Evolutionary conservation across 371 early-diverging fungal species (phyloP).

Genomic region (Apophysomyces elegans): DNA sequence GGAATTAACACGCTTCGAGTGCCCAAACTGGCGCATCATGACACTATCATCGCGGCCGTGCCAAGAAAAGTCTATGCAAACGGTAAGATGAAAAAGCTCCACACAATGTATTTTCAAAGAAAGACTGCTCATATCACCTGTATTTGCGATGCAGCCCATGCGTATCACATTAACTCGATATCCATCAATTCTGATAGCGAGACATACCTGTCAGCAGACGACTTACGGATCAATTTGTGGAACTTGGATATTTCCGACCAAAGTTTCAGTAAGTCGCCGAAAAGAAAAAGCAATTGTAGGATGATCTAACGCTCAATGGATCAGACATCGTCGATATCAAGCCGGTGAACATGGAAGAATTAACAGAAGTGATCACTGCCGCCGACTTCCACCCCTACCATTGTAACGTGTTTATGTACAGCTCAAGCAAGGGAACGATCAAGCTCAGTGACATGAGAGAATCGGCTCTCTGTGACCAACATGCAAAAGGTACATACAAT

Average conservation of each 20-base stretch:
- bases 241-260: slow-evolving; percentile 95
- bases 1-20: slow-evolving; percentile 61
- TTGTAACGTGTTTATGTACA: slow-evolving; percentile 98
- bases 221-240: slow-evolving; percentile 98
- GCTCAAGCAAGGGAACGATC: slow-evolving; percentile 97
- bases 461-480: slow-evolving; percentile 93
- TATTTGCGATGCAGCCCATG: slow-evolving; percentile 72
- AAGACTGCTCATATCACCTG: no score
- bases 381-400: slow-evolving; percentile 97
- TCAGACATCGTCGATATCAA: slow-evolving; percentile 99
- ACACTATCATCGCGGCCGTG: slow-evolving; percentile 93
- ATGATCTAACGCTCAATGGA: background rate
- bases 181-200: slow-evolving; percentile 97
- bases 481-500: slow-evolving; percentile 79
- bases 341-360: slow-evolving; percentile 98
- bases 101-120: no score
- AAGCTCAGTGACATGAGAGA: slow-evolving; percentile 96
- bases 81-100: slow-evolving; percentile 24
- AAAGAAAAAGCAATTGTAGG: background rate
- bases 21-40: slow-evolving; percentile 90
- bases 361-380: slow-evolving; percentile 99
- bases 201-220: slow-evolving; percentile 98
- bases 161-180: slow-evolving; percentile 99
- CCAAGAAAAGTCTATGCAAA: slow-evolving; percentile 96
- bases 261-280: slow-evolving; percentile 83